These are phyloP conservation scores for Chimonanthus praecox DNA, from an alignment of 164 flowering plant genomes.

Conservation along the genomic window DNA sequence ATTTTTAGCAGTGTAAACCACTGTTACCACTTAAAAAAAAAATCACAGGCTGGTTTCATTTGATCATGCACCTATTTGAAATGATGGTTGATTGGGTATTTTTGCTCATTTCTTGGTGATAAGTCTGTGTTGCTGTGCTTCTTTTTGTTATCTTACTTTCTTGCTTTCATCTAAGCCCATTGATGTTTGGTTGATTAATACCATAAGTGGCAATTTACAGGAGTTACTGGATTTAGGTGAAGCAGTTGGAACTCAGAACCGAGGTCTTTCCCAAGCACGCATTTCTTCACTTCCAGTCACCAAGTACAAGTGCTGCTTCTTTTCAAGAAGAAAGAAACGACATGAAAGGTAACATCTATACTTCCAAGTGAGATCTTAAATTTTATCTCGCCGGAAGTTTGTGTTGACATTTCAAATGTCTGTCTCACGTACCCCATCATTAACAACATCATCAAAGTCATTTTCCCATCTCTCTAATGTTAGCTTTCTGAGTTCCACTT, in stretches of 20 bases:
- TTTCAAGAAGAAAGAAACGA: conserved; percentile 59
- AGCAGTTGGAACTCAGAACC: conserved; percentile 82
- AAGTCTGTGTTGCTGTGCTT: neutral
- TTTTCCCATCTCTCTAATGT: too few relatives aligned
- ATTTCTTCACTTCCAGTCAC: conserved; percentile 72
- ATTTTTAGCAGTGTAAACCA: too few relatives aligned
- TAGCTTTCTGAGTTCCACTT: too few relatives aligned
- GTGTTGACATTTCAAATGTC: neutral
- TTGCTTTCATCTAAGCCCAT: neutral
- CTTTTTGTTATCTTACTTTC: neutral
- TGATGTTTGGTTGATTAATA: conserved; percentile 1
- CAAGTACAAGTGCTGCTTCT: conserved; percentile 69
- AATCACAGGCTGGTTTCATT: neutral
- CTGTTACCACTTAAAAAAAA: too few relatives aligned
- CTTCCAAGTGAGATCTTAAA: conserved; percentile 1
- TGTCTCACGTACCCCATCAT: neutral
- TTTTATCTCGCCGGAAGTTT: neutral
- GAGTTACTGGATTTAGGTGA: conserved; percentile 92
- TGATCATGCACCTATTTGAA: neutral
- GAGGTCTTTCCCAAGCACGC: conserved; percentile 77
- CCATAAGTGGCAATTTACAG: conserved; percentile 27
- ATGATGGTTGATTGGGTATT: neutral
- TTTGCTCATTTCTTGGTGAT: neutral
- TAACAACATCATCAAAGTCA: neutral
- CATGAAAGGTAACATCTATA: conserved; percentile 53